These are phyloP conservation scores for Odontarrhena argentea DNA, from an alignment of 345 rosid genomes.

Conservation along the genomic window DNA sequence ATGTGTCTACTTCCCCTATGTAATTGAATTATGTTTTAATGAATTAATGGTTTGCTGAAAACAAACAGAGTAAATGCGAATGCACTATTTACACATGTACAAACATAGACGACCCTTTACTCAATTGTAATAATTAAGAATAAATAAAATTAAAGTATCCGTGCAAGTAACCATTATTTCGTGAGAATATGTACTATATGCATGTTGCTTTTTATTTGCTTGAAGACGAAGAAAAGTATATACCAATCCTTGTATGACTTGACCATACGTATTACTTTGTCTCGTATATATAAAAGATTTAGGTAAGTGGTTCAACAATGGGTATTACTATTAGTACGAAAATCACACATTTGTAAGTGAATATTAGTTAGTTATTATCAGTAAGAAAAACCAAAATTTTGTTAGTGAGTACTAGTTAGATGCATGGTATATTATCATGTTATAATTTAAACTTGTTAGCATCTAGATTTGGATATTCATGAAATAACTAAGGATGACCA, in stretches of 20 bases:
- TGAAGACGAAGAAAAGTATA: conserved; percentile 38
- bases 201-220: conserved; percentile 25
- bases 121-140: background rate
- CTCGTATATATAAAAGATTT: background rate
- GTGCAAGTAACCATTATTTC: background rate
- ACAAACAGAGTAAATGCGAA: too few relatives aligned
- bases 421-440: background rate
- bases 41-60: too few relatives aligned
- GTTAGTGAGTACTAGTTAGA: background rate
- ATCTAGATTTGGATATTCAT: background rate
- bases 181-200: background rate
- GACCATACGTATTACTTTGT: background rate
- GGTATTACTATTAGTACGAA: too few relatives aligned
- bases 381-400: background rate
- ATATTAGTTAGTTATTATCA: background rate
- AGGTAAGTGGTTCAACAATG: too few relatives aligned
- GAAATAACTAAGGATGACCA: background rate
- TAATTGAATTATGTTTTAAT: too few relatives aligned
- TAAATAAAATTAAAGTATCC: background rate
- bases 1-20: too few relatives aligned
- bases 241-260: conserved; percentile 22
- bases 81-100: too few relatives aligned
- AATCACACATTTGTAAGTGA: too few relatives aligned
- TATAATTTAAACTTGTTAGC: background rate
- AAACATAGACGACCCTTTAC: background rate